Evolutionary conservation across 2,329 filamentous ascomycete species (phyloP), one percentile per base, ranked within the genome.

Genomic region (Trichoderma koningiopsis): DNA sequence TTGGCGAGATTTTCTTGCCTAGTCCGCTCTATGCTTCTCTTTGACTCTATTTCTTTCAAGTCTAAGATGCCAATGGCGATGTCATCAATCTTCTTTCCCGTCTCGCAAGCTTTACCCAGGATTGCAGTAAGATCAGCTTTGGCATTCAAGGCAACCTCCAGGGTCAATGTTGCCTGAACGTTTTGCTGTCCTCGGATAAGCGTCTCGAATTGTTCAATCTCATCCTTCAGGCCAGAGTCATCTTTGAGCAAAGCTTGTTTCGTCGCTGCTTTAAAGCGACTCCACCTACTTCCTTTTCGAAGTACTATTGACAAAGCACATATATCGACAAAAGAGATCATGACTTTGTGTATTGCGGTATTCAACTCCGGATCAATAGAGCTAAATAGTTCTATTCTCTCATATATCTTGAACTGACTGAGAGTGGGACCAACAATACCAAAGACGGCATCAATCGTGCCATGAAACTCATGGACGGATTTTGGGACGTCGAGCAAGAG

Each of bases 311-410:
- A 31, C 29, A 57, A 29, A 3, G 53, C 53, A 10, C 53, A 57
- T 16, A 57, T 57, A 35, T 57, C 53, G 7, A 57, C 53, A 57
- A 57, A 57, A 11, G 27, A 33, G 53, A 57, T 57, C 53, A 57
- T 57, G 29, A 57, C 53, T 13, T 57, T 57, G 53, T 57, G 53
- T 33, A 57, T 57, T 57, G 53, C 53, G 29, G 53, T 57, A 22
- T 57, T 57, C n/a, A 57, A 3, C 5, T 57, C 53, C 29, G 53
- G 29, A 19, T 57, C 53, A 57, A 57, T 57, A 13, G 19, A 31
- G 35, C 29, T 57, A 33, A 57, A 57, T 8, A 57, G n/a, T 13
- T 57, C 53, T n/a, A 57, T 57, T 19, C 53, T 57, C 29, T 57
- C 53, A 35, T 57, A 57, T 10, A 57, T 57, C 53, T 57, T 57